Conservation (phyloP, 2,329 filamentous ascomycete species). For the Huntiella bhutanensis region DNA sequence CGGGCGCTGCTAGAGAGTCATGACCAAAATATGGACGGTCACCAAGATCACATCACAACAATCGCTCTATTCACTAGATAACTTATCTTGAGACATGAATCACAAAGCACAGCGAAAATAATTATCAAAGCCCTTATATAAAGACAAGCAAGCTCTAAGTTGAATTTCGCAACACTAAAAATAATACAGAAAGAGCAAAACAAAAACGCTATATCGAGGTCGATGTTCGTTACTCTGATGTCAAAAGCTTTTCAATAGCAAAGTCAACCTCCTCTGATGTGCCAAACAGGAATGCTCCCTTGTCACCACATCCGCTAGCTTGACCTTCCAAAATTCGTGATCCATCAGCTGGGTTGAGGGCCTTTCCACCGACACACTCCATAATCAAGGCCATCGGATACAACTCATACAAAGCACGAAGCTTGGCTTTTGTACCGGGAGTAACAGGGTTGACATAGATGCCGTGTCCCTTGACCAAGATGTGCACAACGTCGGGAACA, state of each 20-base stretch:
- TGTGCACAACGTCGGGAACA: conserved; percentile 41
- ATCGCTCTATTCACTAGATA: no score
- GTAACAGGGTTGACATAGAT: conserved; percentile 41
- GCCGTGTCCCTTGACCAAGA: conserved; percentile 41
- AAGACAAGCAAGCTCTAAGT: no score
- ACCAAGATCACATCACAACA: no score
- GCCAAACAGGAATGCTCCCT: conserved; percentile 31
- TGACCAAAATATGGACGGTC: no score
- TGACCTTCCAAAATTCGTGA: conserved; percentile 21
- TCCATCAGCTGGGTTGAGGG: conserved; percentile 30
- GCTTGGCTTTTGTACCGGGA: conserved; percentile 31
- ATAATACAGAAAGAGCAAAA: no score
- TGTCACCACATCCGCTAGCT: conserved; percentile 27
- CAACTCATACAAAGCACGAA: conserved; percentile 39
- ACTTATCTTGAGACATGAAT: no score
- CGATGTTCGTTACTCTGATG: no score
- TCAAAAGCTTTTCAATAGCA: conserved; percentile 15
- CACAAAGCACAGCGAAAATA: no score
- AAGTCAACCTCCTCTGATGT: conserved; percentile 28
- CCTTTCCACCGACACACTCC: conserved; percentile 39
- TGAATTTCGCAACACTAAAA: no score
- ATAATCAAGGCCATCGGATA: conserved; percentile 39
- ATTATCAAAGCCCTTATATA: no score
- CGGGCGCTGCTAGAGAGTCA: no score
- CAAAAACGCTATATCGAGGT: no score